Percentiles rank a stretch among this genome's conserved stretches.
Evolutionary conservation across 73 alveolate genomes (phyloP).

Genomic region (Tetrahymena elliotti): DNA sequence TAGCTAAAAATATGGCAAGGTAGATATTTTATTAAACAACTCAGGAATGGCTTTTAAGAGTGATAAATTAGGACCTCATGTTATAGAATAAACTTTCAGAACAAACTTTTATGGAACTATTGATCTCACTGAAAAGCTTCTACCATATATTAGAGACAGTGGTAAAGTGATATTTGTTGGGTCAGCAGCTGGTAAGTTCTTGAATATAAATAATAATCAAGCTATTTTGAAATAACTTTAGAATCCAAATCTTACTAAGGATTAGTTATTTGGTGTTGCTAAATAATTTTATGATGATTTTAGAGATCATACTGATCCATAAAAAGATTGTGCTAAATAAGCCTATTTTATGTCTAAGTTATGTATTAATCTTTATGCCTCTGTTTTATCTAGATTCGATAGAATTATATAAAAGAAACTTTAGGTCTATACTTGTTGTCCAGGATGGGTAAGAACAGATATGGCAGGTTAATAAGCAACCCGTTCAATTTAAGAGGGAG

Average conservation of each 20-base stretch:
- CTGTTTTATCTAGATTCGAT: slow-evolving; percentile 30
- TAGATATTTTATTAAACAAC: slow-evolving; percentile 54
- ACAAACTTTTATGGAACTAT: slow-evolving; percentile 61
- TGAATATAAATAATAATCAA: slow-evolving; percentile 16
- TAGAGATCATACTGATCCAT: neutral
- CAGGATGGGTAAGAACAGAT: slow-evolving; percentile 77
- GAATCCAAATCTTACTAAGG: slow-evolving; percentile 35
- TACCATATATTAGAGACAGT: slow-evolving; percentile 42
- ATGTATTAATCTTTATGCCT: slow-evolving; percentile 48
- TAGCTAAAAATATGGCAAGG: slow-evolving; percentile 13
- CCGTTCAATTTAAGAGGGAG: slow-evolving; percentile 59
- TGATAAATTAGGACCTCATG: slow-evolving; percentile 31
- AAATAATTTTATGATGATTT: slow-evolving; percentile 55
- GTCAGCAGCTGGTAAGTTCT: slow-evolving; percentile 16
- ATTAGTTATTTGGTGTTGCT: slow-evolving; percentile 46
- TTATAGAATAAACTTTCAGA: slow-evolving; percentile 32
- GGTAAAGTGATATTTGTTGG: slow-evolving; percentile 55
- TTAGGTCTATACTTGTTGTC: slow-evolving; percentile 61
- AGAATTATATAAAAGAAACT: slow-evolving; percentile 40
- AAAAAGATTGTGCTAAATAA: slow-evolving; percentile 38
- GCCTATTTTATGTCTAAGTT: slow-evolving; percentile 58
- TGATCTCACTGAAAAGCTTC: slow-evolving; percentile 59
- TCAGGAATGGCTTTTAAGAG: slow-evolving; percentile 56
- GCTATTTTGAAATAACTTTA: slow-evolving; percentile 35
- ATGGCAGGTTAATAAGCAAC: slow-evolving; percentile 73